Conservation (phyloP, 192 early-diverging fungal species). For the Coemansia sp. region DNA sequence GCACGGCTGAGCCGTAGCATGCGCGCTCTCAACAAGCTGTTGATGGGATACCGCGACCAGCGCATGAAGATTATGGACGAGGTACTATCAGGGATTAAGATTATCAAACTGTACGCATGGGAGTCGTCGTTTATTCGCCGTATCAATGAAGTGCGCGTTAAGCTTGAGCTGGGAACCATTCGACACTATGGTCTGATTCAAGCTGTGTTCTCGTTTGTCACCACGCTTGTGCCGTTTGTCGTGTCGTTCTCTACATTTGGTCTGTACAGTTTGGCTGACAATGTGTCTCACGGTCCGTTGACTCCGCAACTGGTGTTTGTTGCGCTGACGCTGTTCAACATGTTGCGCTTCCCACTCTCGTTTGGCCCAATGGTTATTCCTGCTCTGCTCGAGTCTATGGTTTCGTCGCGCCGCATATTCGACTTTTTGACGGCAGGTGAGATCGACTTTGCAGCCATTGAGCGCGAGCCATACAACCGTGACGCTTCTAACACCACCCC, state of each 20-base stretch:
- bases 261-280: constrained; percentile 38
- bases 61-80: constrained; percentile 73
- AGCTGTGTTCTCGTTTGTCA: constrained; percentile 39
- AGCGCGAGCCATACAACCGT: constrained; percentile 39
- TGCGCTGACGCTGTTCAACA: constrained; percentile 51
- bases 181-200: constrained; percentile 38
- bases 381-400: constrained; percentile 38
- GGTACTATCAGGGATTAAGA: constrained; percentile 62
- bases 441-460: constrained; percentile 40
- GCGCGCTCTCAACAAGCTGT: constrained; percentile 76
- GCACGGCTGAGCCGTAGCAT: constrained; percentile 66
- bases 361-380: constrained; percentile 34
- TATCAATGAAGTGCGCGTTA: constrained; percentile 39
- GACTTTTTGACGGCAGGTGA: constrained; percentile 43
- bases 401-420: constrained; percentile 36
- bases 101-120: constrained; percentile 75
- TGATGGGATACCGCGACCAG: constrained; percentile 71
- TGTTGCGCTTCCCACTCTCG: constrained; percentile 49
- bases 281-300: constrained; percentile 44
- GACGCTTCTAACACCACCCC: constrained; percentile 14
- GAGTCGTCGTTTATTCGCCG: constrained; percentile 55
- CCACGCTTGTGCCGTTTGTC: constrained; percentile 45
- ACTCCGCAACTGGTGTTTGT: constrained; percentile 55
- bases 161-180: constrained; percentile 45
- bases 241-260: constrained; percentile 54